Base-by-base conservation (phyloP, 2,329 filamentous ascomycete species). In the Fusarium avenaceum region DNA sequence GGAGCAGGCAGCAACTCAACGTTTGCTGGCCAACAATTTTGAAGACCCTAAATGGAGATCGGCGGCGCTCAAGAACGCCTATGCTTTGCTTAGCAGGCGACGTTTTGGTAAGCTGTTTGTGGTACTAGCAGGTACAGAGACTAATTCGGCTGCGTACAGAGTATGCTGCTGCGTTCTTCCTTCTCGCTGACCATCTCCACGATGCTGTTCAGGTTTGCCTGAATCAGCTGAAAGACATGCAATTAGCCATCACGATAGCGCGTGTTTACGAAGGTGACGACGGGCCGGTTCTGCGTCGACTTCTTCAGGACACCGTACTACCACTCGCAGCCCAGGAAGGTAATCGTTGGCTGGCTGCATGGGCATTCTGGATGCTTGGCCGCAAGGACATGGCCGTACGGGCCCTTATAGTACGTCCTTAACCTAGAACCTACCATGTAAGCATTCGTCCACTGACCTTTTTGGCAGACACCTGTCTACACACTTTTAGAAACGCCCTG, bases 121-220 rank as follows among this genome's bases (percentile, higher is more conserved):
- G 13, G 14, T 38, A 13, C 24, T 24, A 22, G 42, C 11, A 17
- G 17, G 42, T 32, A 24, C 9, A 28, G 28, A 39, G 44, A 50
- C 75, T 80, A 40, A 76, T 67, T n/a, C 17, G 35, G 35, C 5
- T 82, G 84, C 89, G 2, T 20, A 52, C 55, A 93, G 93, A 93
- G 79, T 99, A 99, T 75, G 94, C 96, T 4, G 96, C 95, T 1
- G 92, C 96, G 0, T 99, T 98, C 80, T 99, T 99, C 82, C 84
- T 99, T 7, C 85, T 99, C 2, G 96, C 92, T 3, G 94, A 94
- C 69, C 90, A 91, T 73, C 83, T 97, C 1, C 88, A 90, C 55
- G 94, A 97, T 76, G 95, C 96, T 1, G 90, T 96, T 52, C 92
- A 91, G 67, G 90, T 99, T 19, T 93, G 96, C 67, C 83, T 94